phyloP scores from a whole-genome alignment of 1,139 yeast species.

The Oligophagozyma castellii region DNA sequence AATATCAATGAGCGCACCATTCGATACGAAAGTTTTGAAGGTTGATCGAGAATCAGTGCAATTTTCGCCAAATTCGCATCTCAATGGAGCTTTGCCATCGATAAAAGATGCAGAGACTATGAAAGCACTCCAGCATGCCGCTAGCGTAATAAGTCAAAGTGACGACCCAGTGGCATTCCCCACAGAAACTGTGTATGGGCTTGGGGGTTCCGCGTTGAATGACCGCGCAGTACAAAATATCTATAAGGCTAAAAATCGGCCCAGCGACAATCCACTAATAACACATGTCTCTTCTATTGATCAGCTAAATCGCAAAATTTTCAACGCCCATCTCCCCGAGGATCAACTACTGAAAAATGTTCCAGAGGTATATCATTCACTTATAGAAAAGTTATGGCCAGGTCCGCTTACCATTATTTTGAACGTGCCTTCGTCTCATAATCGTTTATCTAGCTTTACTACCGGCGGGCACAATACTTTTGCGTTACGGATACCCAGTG shows the following conservation, averaged over 20 bases:
- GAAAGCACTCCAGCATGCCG: conserved; percentile 41
- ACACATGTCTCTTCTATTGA: conserved; percentile 71
- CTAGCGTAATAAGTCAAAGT: conserved; percentile 37
- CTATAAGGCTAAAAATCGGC: conserved; percentile 80
- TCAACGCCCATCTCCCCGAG: conserved; percentile 15
- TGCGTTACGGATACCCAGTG: conserved; percentile 80
- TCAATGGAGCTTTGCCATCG: conserved; percentile 27
- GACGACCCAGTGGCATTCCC: conserved; percentile 77
- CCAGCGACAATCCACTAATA: conserved; percentile 88
- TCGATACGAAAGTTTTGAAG: conserved; percentile 30
- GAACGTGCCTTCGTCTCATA: conserved; percentile 37
- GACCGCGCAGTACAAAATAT: conserved; percentile 65
- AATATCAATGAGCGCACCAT: conserved; percentile 4
- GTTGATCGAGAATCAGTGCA: conserved; percentile 33
- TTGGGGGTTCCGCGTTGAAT: conserved; percentile 75
- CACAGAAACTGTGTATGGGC: conserved; percentile 92
- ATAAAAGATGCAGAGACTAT: conserved; percentile 41
- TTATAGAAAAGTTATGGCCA: conserved; percentile 75
- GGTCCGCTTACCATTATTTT: conserved; percentile 85
- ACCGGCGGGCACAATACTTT: conserved; percentile 83
- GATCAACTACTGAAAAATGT: conserved; percentile 27
- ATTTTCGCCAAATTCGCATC: conserved; percentile 25
- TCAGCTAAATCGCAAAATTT: conserved; percentile 47
- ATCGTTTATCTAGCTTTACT: conserved; percentile 55
- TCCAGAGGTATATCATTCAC: conserved; percentile 50